phyloP scores from a whole-genome alignment of 257 asterid genomes.

The Cynanchum wilfordii region DNA sequence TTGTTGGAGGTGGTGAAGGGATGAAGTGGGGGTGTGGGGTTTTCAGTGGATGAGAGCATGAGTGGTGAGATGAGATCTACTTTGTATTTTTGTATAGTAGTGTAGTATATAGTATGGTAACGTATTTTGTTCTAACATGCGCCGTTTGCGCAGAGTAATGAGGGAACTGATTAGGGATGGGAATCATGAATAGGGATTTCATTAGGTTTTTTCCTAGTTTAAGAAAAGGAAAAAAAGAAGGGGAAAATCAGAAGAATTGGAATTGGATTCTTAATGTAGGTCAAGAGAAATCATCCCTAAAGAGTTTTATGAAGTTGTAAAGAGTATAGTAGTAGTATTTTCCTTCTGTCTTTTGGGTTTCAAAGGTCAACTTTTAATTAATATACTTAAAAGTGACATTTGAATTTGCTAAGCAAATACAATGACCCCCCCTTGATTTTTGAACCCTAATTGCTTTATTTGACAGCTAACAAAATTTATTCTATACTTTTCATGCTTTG shows the following conservation, averaged over 20 bases:
- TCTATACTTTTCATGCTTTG: background rate
- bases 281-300: background rate
- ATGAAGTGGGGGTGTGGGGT: background rate
- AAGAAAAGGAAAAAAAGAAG: background rate
- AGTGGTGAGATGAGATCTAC: slow-evolving; percentile 30
- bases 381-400: background rate
- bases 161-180: background rate
- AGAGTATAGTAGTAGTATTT: background rate
- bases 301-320: background rate
- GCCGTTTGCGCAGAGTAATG: slow-evolving; percentile 34
- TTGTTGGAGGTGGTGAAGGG: slow-evolving; percentile 15
- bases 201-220: background rate
- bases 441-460: background rate
- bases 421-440: background rate
- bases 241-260: background rate
- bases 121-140: slow-evolving; percentile 29
- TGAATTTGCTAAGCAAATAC: background rate
- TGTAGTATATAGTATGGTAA: no score
- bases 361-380: background rate
- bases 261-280: background rate
- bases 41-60: slow-evolving; percentile 28
- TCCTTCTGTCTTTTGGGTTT: background rate
- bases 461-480: background rate
- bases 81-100: background rate
- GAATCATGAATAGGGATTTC: background rate